Conservation (phyloP, 352 stramenopile genomes). For the Phytophthora pluvialis region DNA sequence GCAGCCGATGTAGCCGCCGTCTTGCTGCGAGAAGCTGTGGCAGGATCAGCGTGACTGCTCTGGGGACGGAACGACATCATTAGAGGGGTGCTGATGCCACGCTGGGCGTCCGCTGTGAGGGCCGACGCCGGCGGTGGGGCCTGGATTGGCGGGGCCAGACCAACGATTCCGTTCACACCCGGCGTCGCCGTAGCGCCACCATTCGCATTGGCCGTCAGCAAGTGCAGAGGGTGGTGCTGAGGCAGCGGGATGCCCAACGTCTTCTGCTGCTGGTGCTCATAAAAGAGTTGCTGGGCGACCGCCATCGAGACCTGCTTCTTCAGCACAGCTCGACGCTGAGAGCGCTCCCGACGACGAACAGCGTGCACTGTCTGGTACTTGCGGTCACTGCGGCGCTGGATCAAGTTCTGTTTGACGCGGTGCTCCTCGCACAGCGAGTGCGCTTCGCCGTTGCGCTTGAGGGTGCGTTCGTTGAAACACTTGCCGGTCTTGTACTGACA, state of each 20-base stretch:
- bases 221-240: slow-evolving; percentile 44
- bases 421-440: slow-evolving; percentile 88
- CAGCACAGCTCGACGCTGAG: slow-evolving; percentile 73
- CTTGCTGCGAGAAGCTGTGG: background rate
- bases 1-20: background rate
- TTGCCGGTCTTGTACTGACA: slow-evolving; percentile 91
- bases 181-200: background rate
- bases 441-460: slow-evolving; percentile 84
- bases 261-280: slow-evolving; percentile 83
- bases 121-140: slow-evolving; percentile 32
- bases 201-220: slow-evolving; percentile 22
- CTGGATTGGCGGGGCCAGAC: slow-evolving; percentile 54
- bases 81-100: slow-evolving; percentile 13
- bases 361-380: slow-evolving; percentile 88
- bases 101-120: slow-evolving; percentile 16
- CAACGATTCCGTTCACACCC: slow-evolving; percentile 1
- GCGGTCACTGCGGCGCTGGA: slow-evolving; percentile 81
- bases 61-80: slow-evolving; percentile 28
- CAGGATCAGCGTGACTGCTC: background rate
- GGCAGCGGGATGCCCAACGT: slow-evolving; percentile 44
- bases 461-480: slow-evolving; percentile 87
- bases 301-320: slow-evolving; percentile 88
- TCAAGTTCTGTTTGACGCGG: slow-evolving; percentile 86
- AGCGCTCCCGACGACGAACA: slow-evolving; percentile 83
- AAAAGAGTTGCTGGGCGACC: slow-evolving; percentile 80